These are phyloP conservation scores for Glycyrrhiza uralensis DNA, from an alignment of 306 rosid genomes.

Conservation along the genomic window DNA sequence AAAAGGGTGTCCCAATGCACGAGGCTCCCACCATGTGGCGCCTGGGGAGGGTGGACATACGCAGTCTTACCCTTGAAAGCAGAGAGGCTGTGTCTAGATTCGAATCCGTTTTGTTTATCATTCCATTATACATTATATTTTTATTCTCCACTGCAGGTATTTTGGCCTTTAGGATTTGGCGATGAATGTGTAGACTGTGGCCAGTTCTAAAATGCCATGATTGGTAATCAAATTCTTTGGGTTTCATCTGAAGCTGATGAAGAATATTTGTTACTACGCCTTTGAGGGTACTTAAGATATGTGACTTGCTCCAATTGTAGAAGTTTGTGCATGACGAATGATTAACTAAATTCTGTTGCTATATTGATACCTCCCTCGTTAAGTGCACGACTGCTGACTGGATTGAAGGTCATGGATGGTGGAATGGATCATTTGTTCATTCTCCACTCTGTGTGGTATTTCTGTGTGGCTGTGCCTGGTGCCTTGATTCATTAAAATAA, in stretches of 20 bases:
- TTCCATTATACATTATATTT: neutral
- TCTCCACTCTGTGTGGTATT: slow-evolving; percentile 3
- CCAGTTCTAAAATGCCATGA: slow-evolving; percentile 16
- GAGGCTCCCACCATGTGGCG: no score
- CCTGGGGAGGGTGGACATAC: no score
- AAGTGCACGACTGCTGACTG: neutral
- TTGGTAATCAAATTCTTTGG: slow-evolving; percentile 21
- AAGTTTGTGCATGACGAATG: slow-evolving; percentile 34
- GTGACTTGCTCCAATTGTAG: slow-evolving; percentile 35
- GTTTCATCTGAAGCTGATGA: slow-evolving; percentile 30
- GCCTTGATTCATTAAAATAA: slow-evolving; percentile 14
- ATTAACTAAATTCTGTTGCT: slow-evolving; percentile 20
- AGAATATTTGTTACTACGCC: slow-evolving; percentile 11
- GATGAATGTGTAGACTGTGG: slow-evolving; percentile 13
- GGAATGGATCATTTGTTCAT: slow-evolving; percentile 21
- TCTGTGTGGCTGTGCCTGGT: slow-evolving; percentile 14
- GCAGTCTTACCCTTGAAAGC: no score
- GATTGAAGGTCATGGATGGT: slow-evolving; percentile 17
- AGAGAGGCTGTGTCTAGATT: no score
- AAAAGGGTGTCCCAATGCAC: no score
- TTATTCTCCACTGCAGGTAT: slow-evolving; percentile 27
- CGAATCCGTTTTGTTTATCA: neutral
- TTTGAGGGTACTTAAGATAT: slow-evolving; percentile 17
- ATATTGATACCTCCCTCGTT: neutral
- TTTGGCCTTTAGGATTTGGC: slow-evolving; percentile 22